Conservation (phyloP, 306 rosid genomes). For the Quercus bicolor region DNA sequence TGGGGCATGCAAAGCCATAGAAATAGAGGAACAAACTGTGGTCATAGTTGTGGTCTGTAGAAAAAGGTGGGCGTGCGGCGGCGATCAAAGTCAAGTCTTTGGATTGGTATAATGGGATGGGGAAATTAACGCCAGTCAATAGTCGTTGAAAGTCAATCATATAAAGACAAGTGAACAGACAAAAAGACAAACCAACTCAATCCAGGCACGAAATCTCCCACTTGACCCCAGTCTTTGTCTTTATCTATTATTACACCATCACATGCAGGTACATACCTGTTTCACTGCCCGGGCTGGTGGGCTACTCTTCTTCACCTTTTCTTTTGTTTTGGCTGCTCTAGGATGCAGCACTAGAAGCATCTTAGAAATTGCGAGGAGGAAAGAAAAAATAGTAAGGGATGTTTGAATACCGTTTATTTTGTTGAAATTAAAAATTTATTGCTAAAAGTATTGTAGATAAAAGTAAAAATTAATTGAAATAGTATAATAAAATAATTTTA, state of each 20-base stretch:
- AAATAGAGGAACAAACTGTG: no score
- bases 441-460: no score
- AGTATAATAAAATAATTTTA: no score
- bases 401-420: rapidly evolving
- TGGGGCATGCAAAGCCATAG: no score
- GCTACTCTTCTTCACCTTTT: not conserved
- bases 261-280: not conserved
- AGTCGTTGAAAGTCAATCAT: slow-evolving; percentile 7
- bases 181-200: not conserved
- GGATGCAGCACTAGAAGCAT: not conserved
- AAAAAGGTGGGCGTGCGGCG: not conserved
- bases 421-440: no score
- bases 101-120: not conserved
- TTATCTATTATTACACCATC: no score
- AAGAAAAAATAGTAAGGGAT: not conserved
- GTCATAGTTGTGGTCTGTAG: no score
- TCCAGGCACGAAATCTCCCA: slow-evolving; percentile 1
- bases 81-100: not conserved
- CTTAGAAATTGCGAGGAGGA: not conserved
- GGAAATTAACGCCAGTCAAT: not conserved
- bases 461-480: no score
- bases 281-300: not conserved
- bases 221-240: not conserved
- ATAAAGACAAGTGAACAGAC: not conserved
- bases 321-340: not conserved